Evolutionary conservation across 192 early-diverging fungal genomes (phyloP), one percentile per base, ranked within the genome.

Genomic region (Kickxella alabastrina): DNA sequence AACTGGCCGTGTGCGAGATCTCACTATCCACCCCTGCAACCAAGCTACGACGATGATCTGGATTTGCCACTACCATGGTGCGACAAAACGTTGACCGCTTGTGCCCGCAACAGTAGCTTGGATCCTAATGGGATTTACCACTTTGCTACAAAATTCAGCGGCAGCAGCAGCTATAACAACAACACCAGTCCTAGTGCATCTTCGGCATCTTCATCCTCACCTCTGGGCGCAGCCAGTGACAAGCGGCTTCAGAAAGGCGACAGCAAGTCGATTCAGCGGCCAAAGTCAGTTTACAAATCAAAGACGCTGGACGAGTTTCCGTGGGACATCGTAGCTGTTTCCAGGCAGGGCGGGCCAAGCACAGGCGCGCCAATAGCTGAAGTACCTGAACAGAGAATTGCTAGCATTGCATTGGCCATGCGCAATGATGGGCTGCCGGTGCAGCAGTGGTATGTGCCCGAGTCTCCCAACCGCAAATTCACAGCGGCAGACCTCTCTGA

Each of bases 401-500:
- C 61, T 21, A 58, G 52, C 25, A 54, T 51, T 2, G 61, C 53
- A 23, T 50, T 56, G 47, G 68, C 61, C 3, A 45, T 71, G 51
- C 60, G 68, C 2, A 59, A 62, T 40, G 68, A 71, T 34, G 68
- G 68, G 10, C 22, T 71, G 56, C 61, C 68, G 13, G 31, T 32
- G 18, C 52, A 50, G 21, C 68, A 59, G 26, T 71, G 68, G 68
- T 71, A 62, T 39, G 48, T 71, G 8, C 68, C 68, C 6, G 54
- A 49, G 13, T 26, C 53, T n/a, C 36, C 17, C 25, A 52, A 24
- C 50, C 14, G 39, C 14, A 38, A 37, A 31, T 3, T 12, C 5
- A 54, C 43, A 2, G 49, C 52, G 12, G 44, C 42, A 5, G 37
- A 39, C 12, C 27, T 22, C 31, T 24, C 37, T 3, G 37, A 39